phyloP scores from a whole-genome alignment of 2,329 filamentous ascomycete species.

The Pseudocercospora fijiensis region DNA sequence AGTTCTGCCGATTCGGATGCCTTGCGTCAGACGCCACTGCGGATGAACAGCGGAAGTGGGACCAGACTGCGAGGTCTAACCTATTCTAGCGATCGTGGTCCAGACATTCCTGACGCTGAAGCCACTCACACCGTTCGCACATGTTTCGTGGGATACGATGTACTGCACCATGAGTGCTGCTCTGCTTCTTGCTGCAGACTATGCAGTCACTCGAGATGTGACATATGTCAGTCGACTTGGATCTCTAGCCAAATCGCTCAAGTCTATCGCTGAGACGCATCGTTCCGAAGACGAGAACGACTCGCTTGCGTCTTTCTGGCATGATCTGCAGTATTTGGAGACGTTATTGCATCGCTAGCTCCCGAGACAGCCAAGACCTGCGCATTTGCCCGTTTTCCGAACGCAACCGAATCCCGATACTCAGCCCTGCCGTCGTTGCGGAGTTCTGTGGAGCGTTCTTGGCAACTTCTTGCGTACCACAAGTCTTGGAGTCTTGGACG shows the following conservation, averaged over 20 bases:
- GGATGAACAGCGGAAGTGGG: not conserved
- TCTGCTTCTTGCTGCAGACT: not conserved
- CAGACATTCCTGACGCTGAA: conserved; percentile 8
- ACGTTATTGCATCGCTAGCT: not conserved
- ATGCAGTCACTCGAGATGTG: not conserved
- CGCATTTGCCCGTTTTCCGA: not conserved
- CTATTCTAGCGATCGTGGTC: not conserved
- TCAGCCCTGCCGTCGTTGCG: not conserved
- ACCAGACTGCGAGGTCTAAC: not conserved
- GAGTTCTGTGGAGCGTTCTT: not conserved
- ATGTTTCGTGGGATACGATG: conserved; percentile 10
- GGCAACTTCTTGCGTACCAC: not conserved
- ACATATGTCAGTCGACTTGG: not conserved
- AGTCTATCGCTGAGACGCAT: not conserved
- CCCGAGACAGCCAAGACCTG: not conserved
- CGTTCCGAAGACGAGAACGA: not conserved
- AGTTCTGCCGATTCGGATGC: not conserved
- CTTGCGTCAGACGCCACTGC: not conserved
- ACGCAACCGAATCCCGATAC: not conserved
- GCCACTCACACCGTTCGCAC: conserved; percentile 6
- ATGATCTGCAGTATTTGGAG: not conserved
- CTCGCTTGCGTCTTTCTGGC: not conserved
- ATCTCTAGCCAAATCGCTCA: not conserved
- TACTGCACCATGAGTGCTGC: conserved; percentile 8
- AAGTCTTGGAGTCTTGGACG: not conserved